These are phyloP conservation scores for Coccomyxa sp. DNA, from an alignment of 139 green algal genomes.

Conservation along the genomic window DNA sequence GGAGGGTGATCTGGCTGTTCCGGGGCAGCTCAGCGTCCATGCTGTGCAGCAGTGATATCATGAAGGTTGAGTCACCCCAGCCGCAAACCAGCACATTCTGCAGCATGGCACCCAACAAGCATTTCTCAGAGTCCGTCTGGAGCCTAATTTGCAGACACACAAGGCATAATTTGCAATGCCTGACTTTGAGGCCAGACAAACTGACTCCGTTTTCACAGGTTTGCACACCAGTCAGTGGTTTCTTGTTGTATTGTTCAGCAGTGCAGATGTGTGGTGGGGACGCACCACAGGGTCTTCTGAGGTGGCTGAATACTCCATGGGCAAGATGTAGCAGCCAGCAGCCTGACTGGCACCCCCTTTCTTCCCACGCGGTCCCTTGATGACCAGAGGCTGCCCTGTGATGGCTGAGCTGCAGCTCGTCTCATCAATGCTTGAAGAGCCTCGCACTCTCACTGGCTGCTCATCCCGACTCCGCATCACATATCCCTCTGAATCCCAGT, in stretches of 20 bases:
- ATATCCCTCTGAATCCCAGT: neutral
- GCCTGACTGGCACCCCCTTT: neutral
- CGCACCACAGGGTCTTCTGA: neutral
- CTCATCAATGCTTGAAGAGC: neutral
- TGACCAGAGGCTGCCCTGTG: neutral
- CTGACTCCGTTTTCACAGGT: too few species aligned
- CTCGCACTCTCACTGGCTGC: neutral
- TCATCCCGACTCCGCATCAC: neutral
- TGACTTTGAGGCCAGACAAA: too few species aligned
- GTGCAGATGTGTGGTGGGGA: too few species aligned
- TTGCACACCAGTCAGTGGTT: too few species aligned
- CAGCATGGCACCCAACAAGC: neutral
- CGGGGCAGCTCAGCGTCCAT: constrained; percentile 35
- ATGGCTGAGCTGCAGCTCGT: neutral
- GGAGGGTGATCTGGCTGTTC: constrained; percentile 35
- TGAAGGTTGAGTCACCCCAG: constrained; percentile 41
- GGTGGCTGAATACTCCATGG: neutral
- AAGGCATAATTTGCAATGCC: too few species aligned
- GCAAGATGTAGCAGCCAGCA: constrained; percentile 3
- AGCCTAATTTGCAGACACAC: too few species aligned
- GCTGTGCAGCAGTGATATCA: constrained; percentile 43
- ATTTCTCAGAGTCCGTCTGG: too few species aligned
- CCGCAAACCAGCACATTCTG: constrained; percentile 50
- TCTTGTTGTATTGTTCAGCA: too few species aligned
- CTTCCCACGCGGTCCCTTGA: neutral